These are phyloP conservation scores for Glonium stellatum DNA, from an alignment of 495 filamentous ascomycete genomes.

Conservation along the genomic window DNA sequence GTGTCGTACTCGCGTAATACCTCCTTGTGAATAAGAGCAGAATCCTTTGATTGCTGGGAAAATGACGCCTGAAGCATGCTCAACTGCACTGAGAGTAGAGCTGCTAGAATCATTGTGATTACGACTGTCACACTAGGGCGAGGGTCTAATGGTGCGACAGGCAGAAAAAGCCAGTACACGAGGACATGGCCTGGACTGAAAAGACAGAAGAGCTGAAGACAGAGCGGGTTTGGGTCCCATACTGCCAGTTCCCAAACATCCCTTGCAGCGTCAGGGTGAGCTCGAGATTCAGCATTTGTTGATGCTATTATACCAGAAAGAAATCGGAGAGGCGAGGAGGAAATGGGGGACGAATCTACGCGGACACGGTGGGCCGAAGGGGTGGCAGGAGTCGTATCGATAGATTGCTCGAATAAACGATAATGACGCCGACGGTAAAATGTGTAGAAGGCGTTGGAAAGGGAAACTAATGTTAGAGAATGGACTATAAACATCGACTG, in stretches of 20 bases:
- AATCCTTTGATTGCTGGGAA: constrained; percentile 78
- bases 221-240: constrained; percentile 87
- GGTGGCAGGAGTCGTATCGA: constrained; percentile 67
- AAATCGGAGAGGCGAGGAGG: constrained; percentile 71
- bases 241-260: constrained; percentile 95
- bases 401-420: constrained; percentile 79
- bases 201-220: constrained; percentile 73
- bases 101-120: constrained; percentile 63
- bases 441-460: constrained; percentile 72
- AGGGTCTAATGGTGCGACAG: constrained; percentile 64
- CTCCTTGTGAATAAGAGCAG: constrained; percentile 75
- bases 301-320: constrained; percentile 58
- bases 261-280: constrained; percentile 72
- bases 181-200: constrained; percentile 91
- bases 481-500: constrained; percentile 65
- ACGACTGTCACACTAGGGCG: constrained; percentile 78
- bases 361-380: constrained; percentile 84
- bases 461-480: constrained; percentile 56
- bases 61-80: constrained; percentile 61
- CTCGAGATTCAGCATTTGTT: constrained; percentile 59
- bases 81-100: constrained; percentile 71
- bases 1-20: constrained; percentile 93
- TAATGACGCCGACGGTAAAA: constrained; percentile 79
- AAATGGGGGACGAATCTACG: constrained; percentile 77
- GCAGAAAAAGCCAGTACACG: constrained; percentile 81